Percentiles rank a stretch among this genome's conserved stretches.
Conservation (phyloP, 2,329 filamentous ascomycete genomes). For the Escovopsis sp. region DNA sequence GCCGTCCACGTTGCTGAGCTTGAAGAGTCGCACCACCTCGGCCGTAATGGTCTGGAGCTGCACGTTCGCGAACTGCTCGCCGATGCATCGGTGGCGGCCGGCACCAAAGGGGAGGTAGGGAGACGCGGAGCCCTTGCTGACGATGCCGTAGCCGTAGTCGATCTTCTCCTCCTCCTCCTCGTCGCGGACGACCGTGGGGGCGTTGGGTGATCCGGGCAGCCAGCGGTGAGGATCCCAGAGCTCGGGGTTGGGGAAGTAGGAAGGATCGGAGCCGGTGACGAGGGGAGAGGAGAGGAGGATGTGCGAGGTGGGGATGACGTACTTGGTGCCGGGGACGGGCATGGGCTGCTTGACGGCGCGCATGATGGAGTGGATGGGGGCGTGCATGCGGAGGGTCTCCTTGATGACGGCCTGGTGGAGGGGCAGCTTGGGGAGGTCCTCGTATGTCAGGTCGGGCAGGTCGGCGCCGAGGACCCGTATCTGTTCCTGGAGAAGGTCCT, state of each 20-base stretch:
- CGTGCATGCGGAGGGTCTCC: constrained; percentile 81
- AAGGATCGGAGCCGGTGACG: constrained; percentile 55
- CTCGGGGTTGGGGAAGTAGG: constrained; percentile 70
- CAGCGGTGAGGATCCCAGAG: constrained; percentile 87
- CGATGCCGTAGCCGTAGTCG: constrained; percentile 86
- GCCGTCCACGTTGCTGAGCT: constrained; percentile 63
- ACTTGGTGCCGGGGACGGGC: constrained; percentile 68
- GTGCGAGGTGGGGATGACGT: constrained; percentile 66
- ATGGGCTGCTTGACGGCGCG: constrained; percentile 83
- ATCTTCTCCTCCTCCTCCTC: constrained; percentile 60
- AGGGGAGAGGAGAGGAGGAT: constrained; percentile 74
- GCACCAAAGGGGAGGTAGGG: constrained; percentile 93
- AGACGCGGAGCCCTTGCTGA: constrained; percentile 78
- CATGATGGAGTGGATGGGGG: constrained; percentile 90
- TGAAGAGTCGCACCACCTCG: constrained; percentile 62
- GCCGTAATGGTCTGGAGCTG: constrained; percentile 79
- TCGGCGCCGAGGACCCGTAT: constrained; percentile 55
- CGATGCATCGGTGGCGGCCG: constrained; percentile 85
- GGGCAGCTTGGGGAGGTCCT: constrained; percentile 62
- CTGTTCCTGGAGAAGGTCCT: constrained; percentile 77
- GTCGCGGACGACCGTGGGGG: constrained; percentile 31
- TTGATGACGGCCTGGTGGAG: constrained; percentile 77
- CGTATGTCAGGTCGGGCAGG: constrained; percentile 60
- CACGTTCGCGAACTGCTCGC: constrained; percentile 89
- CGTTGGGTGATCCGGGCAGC: constrained; percentile 50